Evolutionary conservation across 208 protist species (phyloP).

Genomic region (Trypanosoma melophagium): DNA sequence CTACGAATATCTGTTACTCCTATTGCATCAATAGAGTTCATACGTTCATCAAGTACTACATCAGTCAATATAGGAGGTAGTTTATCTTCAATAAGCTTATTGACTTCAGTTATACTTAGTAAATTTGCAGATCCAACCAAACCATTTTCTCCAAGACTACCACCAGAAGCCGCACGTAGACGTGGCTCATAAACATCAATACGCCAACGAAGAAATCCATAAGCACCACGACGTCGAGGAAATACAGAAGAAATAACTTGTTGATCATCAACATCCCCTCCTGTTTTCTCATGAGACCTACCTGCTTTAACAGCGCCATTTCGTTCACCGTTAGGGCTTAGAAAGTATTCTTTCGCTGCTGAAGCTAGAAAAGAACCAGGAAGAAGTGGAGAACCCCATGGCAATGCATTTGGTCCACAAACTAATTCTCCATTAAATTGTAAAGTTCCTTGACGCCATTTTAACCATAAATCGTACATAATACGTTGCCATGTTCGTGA

Average conservation of each 20-base stretch:
- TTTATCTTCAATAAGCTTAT: slow-evolving; percentile 50
- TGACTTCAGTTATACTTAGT: slow-evolving; percentile 45
- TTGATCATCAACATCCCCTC: slow-evolving; percentile 5
- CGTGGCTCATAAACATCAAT: slow-evolving; percentile 62
- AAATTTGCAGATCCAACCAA: slow-evolving; percentile 25
- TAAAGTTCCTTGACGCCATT: slow-evolving; percentile 24
- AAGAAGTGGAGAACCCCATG: slow-evolving; percentile 69
- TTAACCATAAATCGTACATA: slow-evolving; percentile 33
- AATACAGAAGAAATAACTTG: slow-evolving; percentile 19
- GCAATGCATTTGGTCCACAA: slow-evolving; percentile 9
- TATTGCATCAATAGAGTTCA: slow-evolving; percentile 40
- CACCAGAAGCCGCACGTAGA: slow-evolving; percentile 24
- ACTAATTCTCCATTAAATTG: background rate
- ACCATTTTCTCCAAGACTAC: slow-evolving; percentile 4
- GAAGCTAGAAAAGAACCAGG: slow-evolving; percentile 58
- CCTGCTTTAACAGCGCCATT: slow-evolving; percentile 14
- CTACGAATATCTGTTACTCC: slow-evolving; percentile 61
- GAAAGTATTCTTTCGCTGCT: slow-evolving; percentile 74
- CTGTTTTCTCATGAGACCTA: slow-evolving; percentile 7
- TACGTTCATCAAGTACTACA: slow-evolving; percentile 56
- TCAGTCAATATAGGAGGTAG: slow-evolving; percentile 46
- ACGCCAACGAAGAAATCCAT: slow-evolving; percentile 76
- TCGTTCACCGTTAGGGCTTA: slow-evolving; percentile 30
- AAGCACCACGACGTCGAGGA: slow-evolving; percentile 50
- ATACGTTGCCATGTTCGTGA: slow-evolving; percentile 26